Evolutionary conservation across 73 alveolate species (phyloP), one percentile per base, ranked within the genome.

Genomic region (Paramecium biaurelia): DNA sequence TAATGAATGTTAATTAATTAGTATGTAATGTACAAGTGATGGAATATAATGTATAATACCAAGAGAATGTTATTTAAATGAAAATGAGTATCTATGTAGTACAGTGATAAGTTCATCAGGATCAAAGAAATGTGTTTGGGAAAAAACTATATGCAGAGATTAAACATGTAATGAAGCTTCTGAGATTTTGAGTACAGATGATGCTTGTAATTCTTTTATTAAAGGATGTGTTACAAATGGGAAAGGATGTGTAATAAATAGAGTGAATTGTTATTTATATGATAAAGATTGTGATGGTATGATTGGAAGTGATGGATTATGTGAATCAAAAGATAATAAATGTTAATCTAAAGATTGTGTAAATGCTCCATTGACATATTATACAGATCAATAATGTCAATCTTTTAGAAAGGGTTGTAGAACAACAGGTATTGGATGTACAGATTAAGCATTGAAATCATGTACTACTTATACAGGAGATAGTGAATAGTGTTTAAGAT

Each of bases 221-320:
- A 23, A 58, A 8, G 90, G 90, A 18, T 79, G 90, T 24, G 76
- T 76, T 4, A 76, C 89, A 37, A 76, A 37, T 2, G 89, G 89
- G 7, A 41, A 30, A 41, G 89, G 89, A 26, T 76, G 89, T 21
- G 38, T 30, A 37, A 41, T 24, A 4, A 24, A 26, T 11, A 70
- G 85, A 70, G 26, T 30, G 34, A 38, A 72, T 32, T 72, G 86
- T 37, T 34, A 12, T 35, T 5, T 12, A 12, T 72, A 72, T 72
- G 58, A 9, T 7, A 35, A 34, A 35, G 86, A 72, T 35, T 72
- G 86, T 37, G 35, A 34, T 9, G 86, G 56, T 6, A 72, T 34
- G 86, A 42, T 72, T 30, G 86, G 86, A 34, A 72, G 23, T 38
- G 86, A 72, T 72, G 86, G 86, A 35, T 10, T 5, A 15, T 72